phyloP scores from a whole-genome alignment of 495 filamentous ascomycete species.

The Penicillium samsonianum region DNA sequence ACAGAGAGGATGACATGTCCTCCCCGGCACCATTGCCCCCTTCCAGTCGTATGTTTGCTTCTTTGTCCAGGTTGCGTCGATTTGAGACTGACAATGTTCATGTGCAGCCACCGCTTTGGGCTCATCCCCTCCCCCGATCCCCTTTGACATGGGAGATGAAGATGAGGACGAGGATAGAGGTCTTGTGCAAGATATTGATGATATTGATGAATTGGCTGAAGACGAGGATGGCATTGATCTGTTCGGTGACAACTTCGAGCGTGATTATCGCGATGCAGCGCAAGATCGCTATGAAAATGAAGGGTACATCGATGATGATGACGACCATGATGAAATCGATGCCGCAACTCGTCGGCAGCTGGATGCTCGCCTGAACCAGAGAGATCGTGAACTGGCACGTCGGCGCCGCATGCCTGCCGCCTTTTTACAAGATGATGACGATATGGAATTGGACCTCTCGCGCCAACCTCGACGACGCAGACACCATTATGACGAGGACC shows the following conservation, averaged over 20 bases:
- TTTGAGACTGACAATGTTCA: constrained; percentile 25
- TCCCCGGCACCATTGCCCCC: constrained; percentile 64
- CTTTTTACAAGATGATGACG: constrained; percentile 88
- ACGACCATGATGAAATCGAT: constrained; percentile 74
- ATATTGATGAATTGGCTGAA: constrained; percentile 94
- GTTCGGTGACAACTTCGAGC: constrained; percentile 86
- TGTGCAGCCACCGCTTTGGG: constrained; percentile 28
- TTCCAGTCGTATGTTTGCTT: constrained; percentile 63
- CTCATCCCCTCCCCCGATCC: constrained; percentile 54
- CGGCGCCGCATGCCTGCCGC: constrained; percentile 76
- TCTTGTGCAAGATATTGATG: constrained; percentile 80
- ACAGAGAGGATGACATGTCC: constrained; percentile 72
- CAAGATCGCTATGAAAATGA: constrained; percentile 65
- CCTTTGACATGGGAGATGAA: constrained; percentile 62
- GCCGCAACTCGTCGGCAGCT: constrained; percentile 70
- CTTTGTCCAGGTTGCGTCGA: constrained; percentile 27
- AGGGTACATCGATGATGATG: constrained; percentile 77
- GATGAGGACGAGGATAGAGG: constrained; percentile 75
- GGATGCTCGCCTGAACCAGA: constrained; percentile 77
- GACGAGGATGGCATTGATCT: constrained; percentile 93
- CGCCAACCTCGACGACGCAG: constrained; percentile 77
- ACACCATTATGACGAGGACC: constrained; percentile 89
- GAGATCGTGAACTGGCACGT: constrained; percentile 78
- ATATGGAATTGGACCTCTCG: constrained; percentile 77
- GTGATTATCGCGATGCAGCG: constrained; percentile 69